Evolutionary conservation across 2,329 filamentous ascomycete species (phyloP).

Genomic region (Calycina marina): DNA sequence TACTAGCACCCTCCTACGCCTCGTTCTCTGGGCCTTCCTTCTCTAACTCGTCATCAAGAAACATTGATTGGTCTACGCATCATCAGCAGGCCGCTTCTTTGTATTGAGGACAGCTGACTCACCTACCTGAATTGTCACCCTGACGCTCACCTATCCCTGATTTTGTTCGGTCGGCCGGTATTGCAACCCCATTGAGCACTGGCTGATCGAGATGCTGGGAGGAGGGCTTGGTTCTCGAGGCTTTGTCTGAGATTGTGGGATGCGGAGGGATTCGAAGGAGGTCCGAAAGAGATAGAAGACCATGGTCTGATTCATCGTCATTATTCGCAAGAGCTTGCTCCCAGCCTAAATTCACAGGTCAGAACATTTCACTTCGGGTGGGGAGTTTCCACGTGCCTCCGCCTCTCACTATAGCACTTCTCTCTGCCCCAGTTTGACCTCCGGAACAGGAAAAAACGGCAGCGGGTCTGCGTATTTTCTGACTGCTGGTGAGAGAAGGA

Average conservation of each 20-base stretch:
- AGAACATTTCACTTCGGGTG: not conserved
- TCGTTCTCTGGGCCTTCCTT: slow-evolving; percentile 1
- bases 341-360: not conserved
- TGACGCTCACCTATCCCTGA: slow-evolving; percentile 1
- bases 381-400: not conserved
- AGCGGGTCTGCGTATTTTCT: not conserved
- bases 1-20: not conserved
- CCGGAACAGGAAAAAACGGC: not conserved
- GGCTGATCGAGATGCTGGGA: not conserved
- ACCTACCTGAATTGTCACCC: not conserved
- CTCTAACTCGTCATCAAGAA: not conserved
- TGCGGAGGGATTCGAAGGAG: not conserved
- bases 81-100: not conserved
- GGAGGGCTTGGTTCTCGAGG: not conserved
- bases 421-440: not conserved
- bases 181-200: not conserved
- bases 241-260: not conserved
- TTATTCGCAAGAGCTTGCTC: not conserved
- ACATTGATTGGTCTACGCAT: not conserved
- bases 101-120: not conserved
- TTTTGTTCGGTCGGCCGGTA: not conserved
- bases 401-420: not conserved
- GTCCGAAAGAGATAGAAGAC: not conserved
- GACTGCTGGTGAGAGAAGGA: not conserved
- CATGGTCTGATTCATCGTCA: not conserved